Percentiles rank a stretch among this genome's conserved stretches.
phyloP scores from a whole-genome alignment of 768 basidiomycete species.

The Panaeolus papilionaceus region DNA sequence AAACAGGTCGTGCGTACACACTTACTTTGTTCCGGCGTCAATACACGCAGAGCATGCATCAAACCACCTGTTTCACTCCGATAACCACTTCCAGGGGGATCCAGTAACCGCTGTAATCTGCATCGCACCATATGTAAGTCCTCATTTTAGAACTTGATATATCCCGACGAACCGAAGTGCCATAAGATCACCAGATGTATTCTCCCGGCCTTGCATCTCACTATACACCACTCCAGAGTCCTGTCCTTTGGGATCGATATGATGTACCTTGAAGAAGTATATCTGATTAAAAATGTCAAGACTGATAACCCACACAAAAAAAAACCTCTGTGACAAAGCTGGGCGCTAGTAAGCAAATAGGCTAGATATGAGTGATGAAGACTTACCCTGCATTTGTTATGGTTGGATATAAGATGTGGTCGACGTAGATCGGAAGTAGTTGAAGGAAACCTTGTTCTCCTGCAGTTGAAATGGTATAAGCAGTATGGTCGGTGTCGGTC shows the following conservation, averaged over 20 bases:
- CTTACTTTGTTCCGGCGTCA: slow-evolving; percentile 90
- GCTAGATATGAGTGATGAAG: slow-evolving; percentile 15
- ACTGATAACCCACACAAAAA: slow-evolving; percentile 20
- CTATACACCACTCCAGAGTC: slow-evolving; percentile 97
- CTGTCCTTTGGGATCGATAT: slow-evolving; percentile 89
- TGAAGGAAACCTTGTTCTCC: slow-evolving; percentile 92
- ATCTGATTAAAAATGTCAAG: slow-evolving; percentile 18
- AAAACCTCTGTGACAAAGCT: slow-evolving; percentile 66
- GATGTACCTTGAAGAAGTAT: slow-evolving; percentile 73
- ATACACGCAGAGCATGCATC: slow-evolving; percentile 86
- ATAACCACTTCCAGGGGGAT: slow-evolving; percentile 85
- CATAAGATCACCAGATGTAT: slow-evolving; percentile 92
- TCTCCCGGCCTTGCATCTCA: slow-evolving; percentile 97
- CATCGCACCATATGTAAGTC: slow-evolving; percentile 1
- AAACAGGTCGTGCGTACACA: slow-evolving; percentile 12
- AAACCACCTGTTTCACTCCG: slow-evolving; percentile 97
- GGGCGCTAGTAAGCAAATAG: slow-evolving; percentile 21
- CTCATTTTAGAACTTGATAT: slow-evolving; percentile 15
- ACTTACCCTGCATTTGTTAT: slow-evolving; percentile 86
- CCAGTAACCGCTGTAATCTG: slow-evolving; percentile 82
- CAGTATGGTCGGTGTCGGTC: slow-evolving; percentile 96
- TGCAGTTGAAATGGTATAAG: slow-evolving; percentile 95
- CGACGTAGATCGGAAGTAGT: slow-evolving; percentile 87
- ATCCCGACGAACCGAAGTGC: slow-evolving; percentile 68
- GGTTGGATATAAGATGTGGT: slow-evolving; percentile 97